Base-by-base conservation (phyloP, 371 early-diverging fungal genomes). In the Syncephalis fuscata region DNA sequence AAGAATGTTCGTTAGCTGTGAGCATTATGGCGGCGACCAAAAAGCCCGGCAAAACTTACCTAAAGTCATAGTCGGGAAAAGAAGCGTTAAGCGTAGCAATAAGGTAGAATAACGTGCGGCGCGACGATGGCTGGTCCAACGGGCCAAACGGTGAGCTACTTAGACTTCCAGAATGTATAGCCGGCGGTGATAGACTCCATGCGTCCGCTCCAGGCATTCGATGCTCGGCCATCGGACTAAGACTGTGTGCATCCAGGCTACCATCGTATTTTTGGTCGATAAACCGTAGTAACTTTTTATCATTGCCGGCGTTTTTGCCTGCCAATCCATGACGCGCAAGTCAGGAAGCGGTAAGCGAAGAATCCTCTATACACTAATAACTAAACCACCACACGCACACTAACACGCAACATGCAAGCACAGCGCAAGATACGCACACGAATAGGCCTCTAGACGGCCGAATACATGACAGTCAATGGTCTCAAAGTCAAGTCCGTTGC, bases 61-160 rank as follows among this genome's bases (percentile, higher is more conserved):
- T 73, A 63, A 93, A 94, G 59, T 92, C 95, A 54, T 91, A 83
- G 53, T 94, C 92, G 2, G 95, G 92, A 53, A 83, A 94, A 1
- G 87, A 82, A 3, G 90, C 84, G 54, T 94, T 94, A 38, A 94
- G 66, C 0, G 92, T 92, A 8, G 87, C 85, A 32, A 94, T 71
- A 10, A 94, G 70, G 60, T 88, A 92, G 57, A 88, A 92, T 45
- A 92, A 70, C 1, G 87, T 88, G 66, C 80, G 85, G 48, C 82
- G 61, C 23, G 84, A 79, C 4, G 84, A 68, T 0, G 78, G 55
- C 56, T 88, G 77, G 19, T 80, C 73, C 57, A 90, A 63, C 4
- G 87, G 78, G 2, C 90, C 92, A 66, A 82, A 88, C 37, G 9
- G 37, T 17, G 26, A 20, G 11, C 5, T 37, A 11, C 3, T 26